Conservation (phyloP, 73 alveolate genomes). For the Paramecium tetraurelia region DNA sequence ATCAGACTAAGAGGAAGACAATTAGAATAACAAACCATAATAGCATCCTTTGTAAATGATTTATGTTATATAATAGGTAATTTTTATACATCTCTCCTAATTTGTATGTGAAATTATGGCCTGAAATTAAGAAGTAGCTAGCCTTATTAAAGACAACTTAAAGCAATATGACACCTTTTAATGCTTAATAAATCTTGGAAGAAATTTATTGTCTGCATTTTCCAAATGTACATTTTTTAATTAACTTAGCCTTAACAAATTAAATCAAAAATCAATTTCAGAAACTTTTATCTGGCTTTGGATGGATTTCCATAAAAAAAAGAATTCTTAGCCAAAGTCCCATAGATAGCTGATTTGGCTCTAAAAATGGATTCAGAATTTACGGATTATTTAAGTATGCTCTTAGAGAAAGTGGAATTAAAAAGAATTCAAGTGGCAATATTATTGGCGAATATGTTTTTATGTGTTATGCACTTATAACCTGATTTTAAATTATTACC, state of each 20-base stretch:
- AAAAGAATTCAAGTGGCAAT: background rate
- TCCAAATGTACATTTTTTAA: background rate
- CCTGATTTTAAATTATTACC: background rate
- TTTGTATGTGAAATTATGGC: background rate
- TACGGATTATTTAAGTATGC: background rate
- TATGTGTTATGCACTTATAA: constrained; percentile 28
- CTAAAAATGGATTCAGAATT: constrained; percentile 4
- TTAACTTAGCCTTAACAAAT: background rate
- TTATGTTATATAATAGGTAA: background rate
- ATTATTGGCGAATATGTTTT: constrained; percentile 53
- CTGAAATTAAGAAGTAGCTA: background rate
- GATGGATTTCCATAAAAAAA: background rate
- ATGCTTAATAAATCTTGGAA: background rate
- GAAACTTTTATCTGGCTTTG: background rate
- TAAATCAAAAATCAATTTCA: background rate
- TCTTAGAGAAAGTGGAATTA: background rate
- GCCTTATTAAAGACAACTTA: background rate
- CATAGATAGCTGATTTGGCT: background rate
- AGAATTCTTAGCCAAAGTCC: background rate
- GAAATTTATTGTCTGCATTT: background rate
- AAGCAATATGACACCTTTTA: background rate
- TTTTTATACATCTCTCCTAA: background rate
- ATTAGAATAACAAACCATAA: background rate
- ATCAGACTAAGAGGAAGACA: constrained; percentile 11
- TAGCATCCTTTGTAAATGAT: background rate